Percentiles rank a stretch among this genome's conserved stretches.
phyloP scores from a whole-genome alignment of 176 grass and related monocot genomes.

The Urochloa ruziziensis region DNA sequence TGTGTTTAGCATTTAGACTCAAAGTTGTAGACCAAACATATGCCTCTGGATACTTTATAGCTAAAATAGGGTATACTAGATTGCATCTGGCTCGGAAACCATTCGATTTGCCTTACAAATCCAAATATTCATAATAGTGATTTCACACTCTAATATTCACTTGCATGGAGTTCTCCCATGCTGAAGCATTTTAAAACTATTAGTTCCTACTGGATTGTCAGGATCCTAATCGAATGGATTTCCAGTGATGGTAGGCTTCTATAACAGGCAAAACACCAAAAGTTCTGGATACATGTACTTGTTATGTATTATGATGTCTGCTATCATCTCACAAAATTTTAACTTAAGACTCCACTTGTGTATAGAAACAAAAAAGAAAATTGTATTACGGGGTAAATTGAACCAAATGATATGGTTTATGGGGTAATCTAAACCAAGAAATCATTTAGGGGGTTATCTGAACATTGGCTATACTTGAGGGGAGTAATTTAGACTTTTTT shows the following conservation, averaged over 20 bases:
- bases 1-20: constrained; percentile 5
- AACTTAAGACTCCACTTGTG: no score
- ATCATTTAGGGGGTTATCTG: no score
- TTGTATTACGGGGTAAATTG: no score
- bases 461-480: no score
- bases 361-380: no score
- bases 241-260: background rate
- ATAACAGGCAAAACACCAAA: background rate
- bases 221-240: constrained; percentile 8
- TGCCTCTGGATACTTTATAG: background rate
- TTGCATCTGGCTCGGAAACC: background rate
- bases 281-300: background rate
- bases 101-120: background rate
- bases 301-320: no score
- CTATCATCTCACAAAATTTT: no score
- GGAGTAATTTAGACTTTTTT: no score
- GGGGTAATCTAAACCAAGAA: no score
- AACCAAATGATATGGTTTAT: no score
- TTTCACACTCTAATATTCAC: background rate
- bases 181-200: background rate
- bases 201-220: background rate
- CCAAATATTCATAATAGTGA: constrained; percentile 11
- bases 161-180: background rate
- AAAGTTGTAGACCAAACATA: background rate
- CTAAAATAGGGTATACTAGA: background rate